Evolutionary conservation across 2,329 filamentous ascomycete species (phyloP).

Genomic region (Pseudogymnoascus sp.): DNA sequence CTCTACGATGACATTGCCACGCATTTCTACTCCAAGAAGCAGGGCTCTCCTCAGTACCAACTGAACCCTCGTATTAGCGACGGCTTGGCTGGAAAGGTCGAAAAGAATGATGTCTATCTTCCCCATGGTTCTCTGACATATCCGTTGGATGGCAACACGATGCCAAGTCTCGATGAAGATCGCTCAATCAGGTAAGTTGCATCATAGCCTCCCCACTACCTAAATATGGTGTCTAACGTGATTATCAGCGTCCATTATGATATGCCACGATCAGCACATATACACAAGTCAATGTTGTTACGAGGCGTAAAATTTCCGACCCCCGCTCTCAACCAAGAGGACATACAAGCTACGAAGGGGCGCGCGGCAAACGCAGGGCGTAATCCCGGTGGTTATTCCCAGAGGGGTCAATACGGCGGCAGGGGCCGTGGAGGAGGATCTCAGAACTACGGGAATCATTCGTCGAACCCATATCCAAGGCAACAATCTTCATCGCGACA

Average conservation of each 20-base stretch:
- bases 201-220: not conserved
- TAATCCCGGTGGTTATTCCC: constrained; percentile 50
- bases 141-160: constrained; percentile 61
- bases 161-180: constrained; percentile 77
- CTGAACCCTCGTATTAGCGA: constrained; percentile 69
- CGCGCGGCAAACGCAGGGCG: constrained; percentile 61
- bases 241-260: constrained; percentile 69
- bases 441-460: constrained; percentile 28
- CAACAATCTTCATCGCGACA: not conserved
- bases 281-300: constrained; percentile 91
- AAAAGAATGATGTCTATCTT: constrained; percentile 76
- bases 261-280: constrained; percentile 62
- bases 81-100: constrained; percentile 71
- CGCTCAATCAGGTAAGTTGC: constrained; percentile 68
- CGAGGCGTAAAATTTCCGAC: constrained; percentile 69
- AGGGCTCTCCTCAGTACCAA: constrained; percentile 57
- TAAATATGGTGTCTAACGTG: constrained; percentile 19
- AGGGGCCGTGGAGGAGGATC: constrained; percentile 38
- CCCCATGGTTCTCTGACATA: constrained; percentile 77
- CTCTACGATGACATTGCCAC: constrained; percentile 78
- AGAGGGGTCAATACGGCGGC: constrained; percentile 1
- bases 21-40: constrained; percentile 89
- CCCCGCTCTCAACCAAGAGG: constrained; percentile 65
- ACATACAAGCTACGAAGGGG: constrained; percentile 65
- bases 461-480: constrained; percentile 36